phyloP scores from a whole-genome alignment of 2,329 filamentous ascomycete genomes.

The Alternaria rosae region DNA sequence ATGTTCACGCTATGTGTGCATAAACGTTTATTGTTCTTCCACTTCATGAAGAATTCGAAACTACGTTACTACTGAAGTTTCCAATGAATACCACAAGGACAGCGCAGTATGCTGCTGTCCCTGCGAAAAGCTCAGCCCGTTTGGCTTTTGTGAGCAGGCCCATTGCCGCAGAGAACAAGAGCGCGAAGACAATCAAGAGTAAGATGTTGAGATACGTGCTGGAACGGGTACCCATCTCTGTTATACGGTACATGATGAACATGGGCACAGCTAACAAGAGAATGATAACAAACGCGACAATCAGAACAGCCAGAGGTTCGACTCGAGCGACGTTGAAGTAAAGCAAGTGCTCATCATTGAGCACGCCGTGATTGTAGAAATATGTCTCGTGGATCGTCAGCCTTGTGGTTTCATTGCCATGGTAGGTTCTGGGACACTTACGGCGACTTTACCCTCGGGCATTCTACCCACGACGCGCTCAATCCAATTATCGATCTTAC shows the following conservation, averaged over 20 bases:
- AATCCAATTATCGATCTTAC: no score
- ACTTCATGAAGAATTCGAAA: no score
- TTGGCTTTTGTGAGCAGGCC: neutral
- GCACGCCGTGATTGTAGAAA: no score
- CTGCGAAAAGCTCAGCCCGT: neutral
- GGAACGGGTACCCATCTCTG: neutral
- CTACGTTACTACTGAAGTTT: neutral
- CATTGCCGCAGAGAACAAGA: neutral
- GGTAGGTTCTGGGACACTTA: no score
- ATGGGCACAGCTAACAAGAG: no score
- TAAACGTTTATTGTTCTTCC: neutral
- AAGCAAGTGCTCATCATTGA: no score
- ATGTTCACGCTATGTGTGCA: neutral
- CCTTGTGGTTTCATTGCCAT: neutral
- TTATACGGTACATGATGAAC: neutral
- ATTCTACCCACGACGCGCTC: no score
- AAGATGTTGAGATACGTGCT: neutral
- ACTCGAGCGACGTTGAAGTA: no score
- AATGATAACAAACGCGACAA: neutral
- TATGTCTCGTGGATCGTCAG: no score
- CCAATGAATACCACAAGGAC: neutral
- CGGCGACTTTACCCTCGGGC: no score
- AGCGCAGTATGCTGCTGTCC: conserved; percentile 1
- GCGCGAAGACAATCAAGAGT: neutral
- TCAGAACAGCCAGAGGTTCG: no score